Evolutionary conservation across 1,139 yeast genomes (phyloP), one percentile per base, ranked within the genome.

Genomic region (Pichia cactophila): DNA sequence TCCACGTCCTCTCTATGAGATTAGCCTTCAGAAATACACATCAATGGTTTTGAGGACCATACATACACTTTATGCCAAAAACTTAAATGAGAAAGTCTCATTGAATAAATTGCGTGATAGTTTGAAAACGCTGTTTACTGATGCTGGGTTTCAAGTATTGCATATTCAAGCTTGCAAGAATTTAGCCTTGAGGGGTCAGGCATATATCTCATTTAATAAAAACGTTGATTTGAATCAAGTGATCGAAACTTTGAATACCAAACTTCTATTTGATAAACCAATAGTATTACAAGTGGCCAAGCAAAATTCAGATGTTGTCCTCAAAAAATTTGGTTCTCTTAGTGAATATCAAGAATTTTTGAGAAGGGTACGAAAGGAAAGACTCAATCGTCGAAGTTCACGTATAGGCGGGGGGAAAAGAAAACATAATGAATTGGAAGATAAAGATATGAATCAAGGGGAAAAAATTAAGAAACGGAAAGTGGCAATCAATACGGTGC

Each of bases 161-260:
- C 78, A 77, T 41, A 67, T 88, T 8, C 72, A 79, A 1, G 80
- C 89, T 1, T 82, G 80, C 54, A 75, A 75, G 55, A 83, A 81
- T 58, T 60, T 86, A 29, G 74, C 73, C 51, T 73, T 86, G 75
- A 74, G 81, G 50, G 96, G 96, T 2, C 97, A 89, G 65, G 96
- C 96, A 1, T 92, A 89, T 65, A 73, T 92, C 7, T 83, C 90
- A 0, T 82, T 81, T 55, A 72, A 68, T 4, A 62, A 66, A 23
- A 58, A 62, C 1, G 68, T 68, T 3, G 64, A 70, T 9, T 61
- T 77, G 41, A 64, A 77, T 45, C 72, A 76, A 2, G 60, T 65
- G 14, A 64, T 64, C 5, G 68, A 69, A 3, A 63, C 69, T 8
- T 61, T 78, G 42, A 67, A 78, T 47, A 74, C 77, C 2, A 59